Base-by-base conservation (phyloP, 805 yeast genomes). In the Suhomyces sp. region DNA sequence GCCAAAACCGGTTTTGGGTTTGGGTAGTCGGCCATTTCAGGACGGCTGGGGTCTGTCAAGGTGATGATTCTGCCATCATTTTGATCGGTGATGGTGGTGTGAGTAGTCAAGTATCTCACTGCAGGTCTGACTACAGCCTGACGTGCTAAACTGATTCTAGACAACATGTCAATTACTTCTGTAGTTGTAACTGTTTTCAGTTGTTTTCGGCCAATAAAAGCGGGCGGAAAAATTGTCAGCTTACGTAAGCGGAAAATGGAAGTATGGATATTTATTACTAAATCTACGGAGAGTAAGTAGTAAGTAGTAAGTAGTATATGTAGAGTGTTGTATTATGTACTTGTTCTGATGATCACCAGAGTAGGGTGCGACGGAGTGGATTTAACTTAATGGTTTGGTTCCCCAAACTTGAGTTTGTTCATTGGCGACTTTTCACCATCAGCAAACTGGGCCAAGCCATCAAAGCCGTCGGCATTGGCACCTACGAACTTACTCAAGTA, bases 21-120 rank as follows among this genome's bases (percentile, higher is more conserved):
- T 44, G 86, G 87, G 63, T 88, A 86, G 57, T 83, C 87, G n/a
- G 73, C 79, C 46, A 66, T 55, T 60, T 74, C 77, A 43, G 79
- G 79, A 53, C 62, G 69, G 51, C 57, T 60, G 22, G 78, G 78
- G 60, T 75, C 78, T 12, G 75, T 63, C 60, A 75, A 72, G 21
- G 60, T 65, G 58, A 75, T 73, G 43, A 67, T 65, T 57, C 63
- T 66, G 24, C 77, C 77, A 31, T 71, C 71, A 48, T 63, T 57
- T 46, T 72, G 76, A 61, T 75, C 79, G 33, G 71, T 67, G 54
- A 75, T 70, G 44, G 76, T 62, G 24, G 64, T 68, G 39, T 66
- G 56, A 41, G 76, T 72, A 51, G 76, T 71, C 58, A 72, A 60
- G 46, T 27, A 37, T 53, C 60, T 54, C 33, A 39, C 45, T 25